Conservation (phyloP, 2,329 filamentous ascomycete species). For the Hymenoscyphus albidus region DNA sequence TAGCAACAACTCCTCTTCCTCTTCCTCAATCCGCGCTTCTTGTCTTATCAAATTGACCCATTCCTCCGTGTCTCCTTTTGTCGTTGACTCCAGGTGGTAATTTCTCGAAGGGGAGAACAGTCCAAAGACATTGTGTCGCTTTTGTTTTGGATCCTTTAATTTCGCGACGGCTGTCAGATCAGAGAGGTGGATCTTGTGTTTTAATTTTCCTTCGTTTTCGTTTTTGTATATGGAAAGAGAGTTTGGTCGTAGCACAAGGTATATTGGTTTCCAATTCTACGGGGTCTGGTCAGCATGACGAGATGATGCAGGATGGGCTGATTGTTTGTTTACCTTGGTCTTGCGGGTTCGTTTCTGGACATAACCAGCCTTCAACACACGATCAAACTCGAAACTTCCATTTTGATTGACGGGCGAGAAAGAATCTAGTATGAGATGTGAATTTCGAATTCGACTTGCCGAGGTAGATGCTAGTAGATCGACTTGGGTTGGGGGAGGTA, state of each 20-base stretch:
- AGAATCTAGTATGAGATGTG: constrained; percentile 54
- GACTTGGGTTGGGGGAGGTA: constrained; percentile 21
- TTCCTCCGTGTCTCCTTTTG: constrained; percentile 69
- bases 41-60: constrained; percentile 82
- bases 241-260: constrained; percentile 85
- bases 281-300: constrained; percentile 7
- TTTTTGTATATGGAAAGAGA: constrained; percentile 91
- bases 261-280: constrained; percentile 85
- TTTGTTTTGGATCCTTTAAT: constrained; percentile 84
- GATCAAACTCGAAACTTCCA: constrained; percentile 93
- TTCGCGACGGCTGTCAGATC: constrained; percentile 89
- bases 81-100: constrained; percentile 79
- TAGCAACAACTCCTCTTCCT: constrained; percentile 78
- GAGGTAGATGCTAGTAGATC: constrained; percentile 24
- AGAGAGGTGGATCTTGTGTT: constrained; percentile 80
- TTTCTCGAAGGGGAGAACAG: constrained; percentile 89
- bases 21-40: constrained; percentile 80
- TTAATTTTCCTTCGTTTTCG: constrained; percentile 81
- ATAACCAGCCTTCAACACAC: constrained; percentile 84
- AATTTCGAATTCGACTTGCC: constrained; percentile 29
- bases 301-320: background rate
- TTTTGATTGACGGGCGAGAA: constrained; percentile 90
- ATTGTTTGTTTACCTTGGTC: constrained; percentile 65
- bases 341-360: constrained; percentile 87
- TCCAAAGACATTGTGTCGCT: constrained; percentile 82